Evolutionary conservation across 2,329 filamentous ascomycete species (phyloP), one percentile per base, ranked within the genome.

Genomic region (Pseudogymnoascus sp.): DNA sequence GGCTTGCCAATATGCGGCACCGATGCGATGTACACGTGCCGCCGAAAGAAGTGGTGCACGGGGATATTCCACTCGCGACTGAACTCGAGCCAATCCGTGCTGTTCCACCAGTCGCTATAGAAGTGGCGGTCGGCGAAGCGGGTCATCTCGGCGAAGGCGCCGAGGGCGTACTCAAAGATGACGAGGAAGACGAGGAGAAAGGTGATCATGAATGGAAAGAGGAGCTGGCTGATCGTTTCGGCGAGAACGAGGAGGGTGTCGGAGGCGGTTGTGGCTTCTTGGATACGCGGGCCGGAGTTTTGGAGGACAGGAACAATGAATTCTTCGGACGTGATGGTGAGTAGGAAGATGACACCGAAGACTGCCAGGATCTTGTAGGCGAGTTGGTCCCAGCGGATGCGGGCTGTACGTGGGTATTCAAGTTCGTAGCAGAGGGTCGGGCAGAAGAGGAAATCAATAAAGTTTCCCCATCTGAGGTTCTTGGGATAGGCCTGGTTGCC

Each of bases 371-470:
- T 86, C 76, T 97, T 97, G 75, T 88, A 90, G 64, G 90, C 84
- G 50, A 97, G 83, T 67, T 92, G 88, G 19, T 85, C 82, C 87
- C 90, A 96, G 69, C 90, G 85, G 64, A 91, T 86, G n/a, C 80
- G 78, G 11, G 82, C 74, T 10, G 85, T 92, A 59, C 95, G 88
- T 1, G 95, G 95, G 74, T 97, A 99, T 74, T 97, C 93, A 60
- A 97, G 82, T 76, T 99, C 95, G 76, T 99, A 99, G 80, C 95
- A 99, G 19, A 99, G 83, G 0, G 95, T 99, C 14, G 95, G 95
- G 72, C 93, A 97, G 72, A 95, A 85, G 10, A 97, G 79, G 74
- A 88, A 97, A 78, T 97, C 95, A 64, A 85, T 68, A 73, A 90
- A 97, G 77, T 97, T 97, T 68, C 78, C 70, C 74, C 88, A 81